Conservation (phyloP, 495 filamentous ascomycete species). For the Neurospora terricola region DNA sequence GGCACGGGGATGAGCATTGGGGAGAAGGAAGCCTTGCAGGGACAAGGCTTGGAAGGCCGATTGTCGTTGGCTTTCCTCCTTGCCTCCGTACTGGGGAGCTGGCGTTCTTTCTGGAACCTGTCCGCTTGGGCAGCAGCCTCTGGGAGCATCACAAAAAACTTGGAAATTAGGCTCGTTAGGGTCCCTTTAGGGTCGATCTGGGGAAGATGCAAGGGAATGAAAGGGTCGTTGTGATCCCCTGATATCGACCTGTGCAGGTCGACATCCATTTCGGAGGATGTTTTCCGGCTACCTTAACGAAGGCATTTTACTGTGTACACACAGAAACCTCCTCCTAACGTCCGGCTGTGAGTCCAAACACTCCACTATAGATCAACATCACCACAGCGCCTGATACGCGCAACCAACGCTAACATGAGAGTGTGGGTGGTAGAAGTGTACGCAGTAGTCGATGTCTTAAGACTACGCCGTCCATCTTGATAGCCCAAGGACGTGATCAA, state of each 20-base stretch:
- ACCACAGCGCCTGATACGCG: neutral
- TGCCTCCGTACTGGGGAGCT: neutral
- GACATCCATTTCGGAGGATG: neutral
- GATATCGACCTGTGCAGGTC: neutral
- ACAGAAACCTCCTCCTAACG: neutral
- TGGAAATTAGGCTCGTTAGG: neutral
- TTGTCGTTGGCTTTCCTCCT: neutral
- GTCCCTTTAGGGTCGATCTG: neutral
- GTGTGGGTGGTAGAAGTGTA: neutral
- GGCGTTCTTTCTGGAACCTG: neutral
- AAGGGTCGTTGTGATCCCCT: neutral
- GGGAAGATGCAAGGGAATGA: neutral
- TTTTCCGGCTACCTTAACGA: neutral
- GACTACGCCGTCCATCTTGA: neutral
- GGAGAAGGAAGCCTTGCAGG: neutral
- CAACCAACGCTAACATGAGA: neutral
- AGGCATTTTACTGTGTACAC: neutral
- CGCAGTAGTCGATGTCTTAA: neutral
- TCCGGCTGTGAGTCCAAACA: neutral
- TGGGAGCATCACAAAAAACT: neutral
- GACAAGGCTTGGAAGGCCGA: neutral
- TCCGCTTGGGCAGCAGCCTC: neutral
- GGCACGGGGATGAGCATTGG: neutral
- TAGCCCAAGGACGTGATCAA: neutral
- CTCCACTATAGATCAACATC: neutral